Conservation (phyloP, 78 protist genomes). For the Mastigamoeba balamuthi region DNA sequence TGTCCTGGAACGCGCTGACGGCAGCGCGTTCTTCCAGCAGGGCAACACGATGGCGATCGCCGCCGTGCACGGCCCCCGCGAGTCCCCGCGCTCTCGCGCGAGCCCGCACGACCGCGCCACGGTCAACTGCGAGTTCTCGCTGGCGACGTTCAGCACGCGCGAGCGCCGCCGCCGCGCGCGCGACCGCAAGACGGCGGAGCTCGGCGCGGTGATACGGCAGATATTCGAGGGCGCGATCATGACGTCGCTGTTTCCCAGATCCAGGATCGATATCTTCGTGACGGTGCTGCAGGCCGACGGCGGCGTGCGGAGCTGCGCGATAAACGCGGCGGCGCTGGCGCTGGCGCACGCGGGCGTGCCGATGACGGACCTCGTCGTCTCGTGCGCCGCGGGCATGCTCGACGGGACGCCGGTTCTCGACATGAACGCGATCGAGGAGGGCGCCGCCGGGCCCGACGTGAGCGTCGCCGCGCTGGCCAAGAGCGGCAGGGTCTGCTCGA, state of each 20-base stretch:
- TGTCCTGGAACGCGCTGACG: conserved; percentile 60
- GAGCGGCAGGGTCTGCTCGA: conserved; percentile 15
- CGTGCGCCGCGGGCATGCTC: conserved; percentile 43
- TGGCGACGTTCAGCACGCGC: conserved; percentile 58
- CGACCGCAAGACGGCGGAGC: conserved; percentile 32
- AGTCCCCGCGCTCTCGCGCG: conserved; percentile 2
- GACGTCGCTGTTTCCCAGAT: conserved; percentile 55
- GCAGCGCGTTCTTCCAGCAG: conserved; percentile 67
- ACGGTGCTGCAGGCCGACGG: conserved; percentile 93
- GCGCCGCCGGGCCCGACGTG: conserved; percentile 64
- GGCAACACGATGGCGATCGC: conserved; percentile 86
- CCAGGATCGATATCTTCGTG: conserved; percentile 74
- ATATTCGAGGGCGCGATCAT: conserved; percentile 64
- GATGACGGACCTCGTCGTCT: conserved; percentile 65
- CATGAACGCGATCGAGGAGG: conserved; percentile 50
- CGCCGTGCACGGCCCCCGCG: conserved; percentile 85
- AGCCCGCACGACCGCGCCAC: conserved; percentile 42
- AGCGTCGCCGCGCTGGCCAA: conserved; percentile 52
- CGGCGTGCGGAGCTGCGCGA: conserved; percentile 42
- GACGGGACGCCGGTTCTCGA: conserved; percentile 58
- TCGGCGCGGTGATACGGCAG: conserved; percentile 20
- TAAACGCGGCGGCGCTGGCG: conserved; percentile 90
- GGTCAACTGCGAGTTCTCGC: conserved; percentile 50
- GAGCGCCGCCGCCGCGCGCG: conserved; percentile 16
- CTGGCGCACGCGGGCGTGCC: conserved; percentile 87